These are phyloP conservation scores for Xylaria hypoxylon DNA, from an alignment of 2,329 filamentous ascomycete genomes.

Conservation along the genomic window DNA sequence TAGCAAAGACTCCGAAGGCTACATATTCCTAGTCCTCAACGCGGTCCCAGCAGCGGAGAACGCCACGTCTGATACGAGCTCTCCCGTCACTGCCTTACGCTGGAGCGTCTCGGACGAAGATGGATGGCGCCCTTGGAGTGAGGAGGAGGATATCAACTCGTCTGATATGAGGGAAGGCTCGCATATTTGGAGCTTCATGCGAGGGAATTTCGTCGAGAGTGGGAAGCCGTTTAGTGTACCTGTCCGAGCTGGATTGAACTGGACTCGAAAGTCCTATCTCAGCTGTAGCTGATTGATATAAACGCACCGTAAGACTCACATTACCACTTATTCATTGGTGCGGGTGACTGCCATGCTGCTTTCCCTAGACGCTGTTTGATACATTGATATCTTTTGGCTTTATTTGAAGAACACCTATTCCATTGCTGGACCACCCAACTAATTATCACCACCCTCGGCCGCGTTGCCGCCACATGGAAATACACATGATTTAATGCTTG, in stretches of 20 bases:
- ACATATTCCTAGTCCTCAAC: conserved; percentile 29
- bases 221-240: conserved; percentile 35
- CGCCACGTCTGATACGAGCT: not conserved
- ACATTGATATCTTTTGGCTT: too few relatives aligned
- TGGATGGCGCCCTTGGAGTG: conserved; percentile 27
- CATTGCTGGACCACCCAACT: too few relatives aligned
- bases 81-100: conserved; percentile 28
- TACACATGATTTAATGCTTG: too few relatives aligned
- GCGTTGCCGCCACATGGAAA: too few relatives aligned
- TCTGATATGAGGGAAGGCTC: conserved; percentile 1
- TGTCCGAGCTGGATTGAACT: conserved; percentile 28
- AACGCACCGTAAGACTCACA: not conserved
- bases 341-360: too few relatives aligned
- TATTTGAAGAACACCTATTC: too few relatives aligned
- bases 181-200: conserved; percentile 23
- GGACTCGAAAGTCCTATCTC: conserved; percentile 33
- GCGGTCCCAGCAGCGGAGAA: conserved; percentile 12
- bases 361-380: too few relatives aligned
- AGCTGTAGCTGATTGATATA: conserved; percentile 23
- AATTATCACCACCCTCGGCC: too few relatives aligned
- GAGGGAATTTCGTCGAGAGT: conserved; percentile 31
- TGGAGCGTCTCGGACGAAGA: conserved; percentile 25
- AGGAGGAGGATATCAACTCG: conserved; percentile 12
- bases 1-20: conserved; percentile 25
- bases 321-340: not conserved